Evolutionary conservation across 2,329 filamentous ascomycete species (phyloP).

Genomic region (Blastomyces silverae): DNA sequence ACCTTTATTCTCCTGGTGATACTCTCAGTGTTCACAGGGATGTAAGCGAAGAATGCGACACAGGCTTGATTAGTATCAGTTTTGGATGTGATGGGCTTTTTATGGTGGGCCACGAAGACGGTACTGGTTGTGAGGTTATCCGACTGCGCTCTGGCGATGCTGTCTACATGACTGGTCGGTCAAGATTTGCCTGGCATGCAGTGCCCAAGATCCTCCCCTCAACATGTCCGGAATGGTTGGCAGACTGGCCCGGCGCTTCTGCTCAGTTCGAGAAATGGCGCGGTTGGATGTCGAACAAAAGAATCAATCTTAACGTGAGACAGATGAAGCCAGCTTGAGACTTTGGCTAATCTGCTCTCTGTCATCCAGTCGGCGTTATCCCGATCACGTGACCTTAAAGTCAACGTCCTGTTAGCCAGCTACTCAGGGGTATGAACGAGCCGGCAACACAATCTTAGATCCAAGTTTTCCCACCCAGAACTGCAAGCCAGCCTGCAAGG

Average conservation of each 20-base stretch:
- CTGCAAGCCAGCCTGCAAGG: too few relatives aligned
- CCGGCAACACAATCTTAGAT: too few relatives aligned
- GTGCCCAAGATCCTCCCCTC: conserved; percentile 76
- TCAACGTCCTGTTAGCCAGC: too few relatives aligned
- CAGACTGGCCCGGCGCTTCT: conserved; percentile 60
- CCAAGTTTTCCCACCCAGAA: too few relatives aligned
- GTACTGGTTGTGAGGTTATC: conserved; percentile 43
- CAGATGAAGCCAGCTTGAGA: conserved; percentile 58
- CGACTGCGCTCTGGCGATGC: conserved; percentile 77
- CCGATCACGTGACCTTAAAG: too few relatives aligned
- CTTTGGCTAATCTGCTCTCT: background rate
- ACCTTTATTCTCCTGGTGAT: conserved; percentile 84
- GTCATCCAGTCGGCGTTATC: too few relatives aligned
- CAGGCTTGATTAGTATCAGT: conserved; percentile 75
- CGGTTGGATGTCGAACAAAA: conserved; percentile 81
- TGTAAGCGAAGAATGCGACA: conserved; percentile 76
- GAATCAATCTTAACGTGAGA: conserved; percentile 85
- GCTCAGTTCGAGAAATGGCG: conserved; percentile 59
- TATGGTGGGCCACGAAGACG: conserved; percentile 63
- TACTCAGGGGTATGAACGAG: too few relatives aligned
- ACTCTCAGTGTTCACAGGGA: conserved; percentile 90
- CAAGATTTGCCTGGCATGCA: conserved; percentile 89
- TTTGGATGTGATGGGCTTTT: conserved; percentile 88
- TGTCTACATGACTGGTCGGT: conserved; percentile 76
- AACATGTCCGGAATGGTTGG: conserved; percentile 70